Percentiles rank a stretch among this genome's conserved stretches.
phyloP scores from a whole-genome alignment of 805 yeast genomes.

The Lipomyces orientalis region DNA sequence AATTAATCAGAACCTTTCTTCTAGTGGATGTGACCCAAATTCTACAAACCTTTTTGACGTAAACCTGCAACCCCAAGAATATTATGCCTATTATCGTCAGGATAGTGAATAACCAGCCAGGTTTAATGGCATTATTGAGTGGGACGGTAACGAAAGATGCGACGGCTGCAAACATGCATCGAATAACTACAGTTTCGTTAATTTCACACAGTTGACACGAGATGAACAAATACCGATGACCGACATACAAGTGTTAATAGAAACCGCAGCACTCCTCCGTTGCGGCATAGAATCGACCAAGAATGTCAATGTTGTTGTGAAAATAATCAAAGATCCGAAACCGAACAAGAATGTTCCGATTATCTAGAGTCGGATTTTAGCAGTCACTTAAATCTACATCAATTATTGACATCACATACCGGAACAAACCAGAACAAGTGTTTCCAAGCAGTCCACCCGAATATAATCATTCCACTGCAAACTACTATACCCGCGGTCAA shows the following conservation, averaged over 20 bases:
- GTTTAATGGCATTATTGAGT: constrained; percentile 65
- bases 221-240: neutral
- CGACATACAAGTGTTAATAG: constrained; percentile 63
- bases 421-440: constrained; percentile 79
- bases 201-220: neutral
- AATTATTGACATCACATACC: constrained; percentile 42
- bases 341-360: constrained; percentile 85
- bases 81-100: constrained; percentile 55
- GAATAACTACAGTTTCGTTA: constrained; percentile 48
- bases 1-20: neutral
- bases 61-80: constrained; percentile 29
- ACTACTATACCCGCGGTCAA: constrained; percentile 65
- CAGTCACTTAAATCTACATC: neutral
- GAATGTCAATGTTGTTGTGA: constrained; percentile 80
- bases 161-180: constrained; percentile 75
- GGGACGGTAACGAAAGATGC: constrained; percentile 82
- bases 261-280: constrained; percentile 87
- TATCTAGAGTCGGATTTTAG: constrained; percentile 18
- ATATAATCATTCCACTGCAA: constrained; percentile 70
- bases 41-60: constrained; percentile 24
- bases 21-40: neutral
- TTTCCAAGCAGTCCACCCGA: constrained; percentile 80
- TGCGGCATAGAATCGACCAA: constrained; percentile 86
- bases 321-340: constrained; percentile 80
- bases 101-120: constrained; percentile 73